Conservation (phyloP, 495 filamentous ascomycete species). For the Amorphotheca resinae region DNA sequence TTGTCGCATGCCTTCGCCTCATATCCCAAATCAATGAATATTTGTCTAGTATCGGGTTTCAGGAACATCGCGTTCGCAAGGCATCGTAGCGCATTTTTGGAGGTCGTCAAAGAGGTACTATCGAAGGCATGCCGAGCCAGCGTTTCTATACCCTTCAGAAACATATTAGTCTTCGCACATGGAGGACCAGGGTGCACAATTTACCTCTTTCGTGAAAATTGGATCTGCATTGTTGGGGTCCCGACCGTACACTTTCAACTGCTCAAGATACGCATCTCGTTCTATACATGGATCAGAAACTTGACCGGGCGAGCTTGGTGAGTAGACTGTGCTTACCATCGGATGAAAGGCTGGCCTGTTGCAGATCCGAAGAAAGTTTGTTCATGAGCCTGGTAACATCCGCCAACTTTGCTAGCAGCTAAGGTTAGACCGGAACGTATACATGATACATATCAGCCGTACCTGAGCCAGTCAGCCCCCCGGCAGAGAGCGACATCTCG, state of each 20-base stretch:
- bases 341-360: constrained; percentile 37
- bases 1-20: constrained; percentile 55
- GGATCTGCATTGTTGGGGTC: constrained; percentile 57
- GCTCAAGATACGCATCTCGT: constrained; percentile 47
- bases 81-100: constrained; percentile 69
- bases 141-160: constrained; percentile 57
- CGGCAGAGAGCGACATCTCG: constrained; percentile 7
- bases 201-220: constrained; percentile 67
- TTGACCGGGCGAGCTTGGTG: background rate
- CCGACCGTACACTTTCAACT: constrained; percentile 69
- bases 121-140: constrained; percentile 63
- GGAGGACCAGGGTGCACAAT: constrained; percentile 7
- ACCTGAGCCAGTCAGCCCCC: constrained; percentile 12
- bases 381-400: constrained; percentile 49
- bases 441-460: background rate
- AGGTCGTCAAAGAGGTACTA: constrained; percentile 42
- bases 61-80: constrained; percentile 81
- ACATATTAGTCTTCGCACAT: constrained; percentile 10
- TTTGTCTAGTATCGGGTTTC: constrained; percentile 54
- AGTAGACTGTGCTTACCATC: constrained; percentile 35
- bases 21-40: constrained; percentile 70
- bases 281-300: constrained; percentile 33
- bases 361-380: constrained; percentile 44
- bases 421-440: background rate
- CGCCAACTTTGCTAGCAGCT: constrained; percentile 43